These are phyloP conservation scores for Arthrocladium fulminans DNA, from an alignment of 2,329 filamentous ascomycete genomes.

Conservation along the genomic window DNA sequence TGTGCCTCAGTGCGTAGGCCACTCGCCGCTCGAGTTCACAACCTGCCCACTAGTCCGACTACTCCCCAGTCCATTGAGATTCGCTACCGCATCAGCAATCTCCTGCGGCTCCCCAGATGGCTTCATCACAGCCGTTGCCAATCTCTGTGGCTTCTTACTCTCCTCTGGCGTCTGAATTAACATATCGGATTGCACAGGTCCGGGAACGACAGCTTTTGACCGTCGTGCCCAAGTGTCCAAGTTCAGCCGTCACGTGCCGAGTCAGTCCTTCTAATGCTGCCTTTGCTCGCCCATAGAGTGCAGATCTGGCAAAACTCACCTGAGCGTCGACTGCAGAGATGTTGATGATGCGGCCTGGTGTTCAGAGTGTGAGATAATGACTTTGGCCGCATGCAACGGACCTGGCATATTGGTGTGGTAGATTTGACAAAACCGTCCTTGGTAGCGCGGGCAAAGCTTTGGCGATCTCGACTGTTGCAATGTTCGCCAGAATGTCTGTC, in stretches of 20 bases:
- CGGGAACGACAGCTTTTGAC: slow-evolving; percentile 54
- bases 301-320: slow-evolving; percentile 36
- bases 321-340: slow-evolving; percentile 48
- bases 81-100: slow-evolving; percentile 48
- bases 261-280: slow-evolving; percentile 54
- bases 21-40: slow-evolving; percentile 47
- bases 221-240: slow-evolving; percentile 49
- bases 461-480: slow-evolving; percentile 32
- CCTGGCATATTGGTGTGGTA: slow-evolving; percentile 52
- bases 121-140: slow-evolving; percentile 43
- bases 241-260: slow-evolving; percentile 49
- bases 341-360: slow-evolving; percentile 48
- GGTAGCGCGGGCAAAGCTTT: slow-evolving; percentile 34
- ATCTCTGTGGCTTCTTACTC: slow-evolving; percentile 42
- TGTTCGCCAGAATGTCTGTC: slow-evolving; percentile 30
- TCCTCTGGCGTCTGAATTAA: slow-evolving; percentile 44
- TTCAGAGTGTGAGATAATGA: slow-evolving; percentile 44
- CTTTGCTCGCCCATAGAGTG: slow-evolving; percentile 50
- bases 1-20: slow-evolving; percentile 23
- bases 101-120: slow-evolving; percentile 46
- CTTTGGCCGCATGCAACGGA: slow-evolving; percentile 46
- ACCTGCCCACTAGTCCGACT: slow-evolving; percentile 48
- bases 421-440: slow-evolving; percentile 44
- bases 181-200: slow-evolving; percentile 52
- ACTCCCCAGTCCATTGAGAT: slow-evolving; percentile 43